Percentiles rank a stretch among this genome's conserved stretches.
Evolutionary conservation across 2,329 filamentous ascomycete genomes (phyloP).

Genomic region (Aspergillus pseudotamarii): DNA sequence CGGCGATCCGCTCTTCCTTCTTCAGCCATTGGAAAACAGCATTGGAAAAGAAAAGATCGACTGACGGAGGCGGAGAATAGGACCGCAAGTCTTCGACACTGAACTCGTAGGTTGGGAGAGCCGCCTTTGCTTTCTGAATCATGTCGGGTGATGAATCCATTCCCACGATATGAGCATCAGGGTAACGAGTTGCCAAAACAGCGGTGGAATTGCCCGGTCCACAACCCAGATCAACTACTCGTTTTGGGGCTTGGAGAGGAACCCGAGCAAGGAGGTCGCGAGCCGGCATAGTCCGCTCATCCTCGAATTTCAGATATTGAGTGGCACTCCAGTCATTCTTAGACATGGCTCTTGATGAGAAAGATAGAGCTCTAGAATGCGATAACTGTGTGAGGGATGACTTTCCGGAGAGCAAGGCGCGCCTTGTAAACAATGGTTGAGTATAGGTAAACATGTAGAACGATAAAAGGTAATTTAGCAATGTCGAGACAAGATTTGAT

Average conservation of each 20-base stretch:
- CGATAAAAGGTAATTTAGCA: not conserved
- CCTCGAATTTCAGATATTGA: slow-evolving; percentile 60
- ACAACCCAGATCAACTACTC: slow-evolving; percentile 62
- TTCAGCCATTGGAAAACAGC: slow-evolving; percentile 64
- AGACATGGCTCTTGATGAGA: slow-evolving; percentile 7
- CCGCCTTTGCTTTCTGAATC: slow-evolving; percentile 52
- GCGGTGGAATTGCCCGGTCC: slow-evolving; percentile 62
- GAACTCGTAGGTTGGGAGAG: slow-evolving; percentile 50
- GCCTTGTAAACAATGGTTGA: not conserved
- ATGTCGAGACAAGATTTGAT: not conserved
- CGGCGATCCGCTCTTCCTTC: slow-evolving; percentile 44
- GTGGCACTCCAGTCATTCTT: slow-evolving; percentile 53
- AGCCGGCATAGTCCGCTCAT: slow-evolving; percentile 57
- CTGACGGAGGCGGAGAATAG: slow-evolving; percentile 37
- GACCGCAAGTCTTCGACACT: slow-evolving; percentile 49
- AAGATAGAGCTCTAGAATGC: not conserved
- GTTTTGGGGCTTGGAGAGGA: slow-evolving; percentile 41
- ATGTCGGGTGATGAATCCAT: slow-evolving; percentile 61
- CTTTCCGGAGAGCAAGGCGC: not conserved
- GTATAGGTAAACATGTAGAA: not conserved
- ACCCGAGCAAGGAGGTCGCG: slow-evolving; percentile 57
- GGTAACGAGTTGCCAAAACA: slow-evolving; percentile 53
- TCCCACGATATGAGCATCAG: slow-evolving; percentile 51
- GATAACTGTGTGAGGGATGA: not conserved
- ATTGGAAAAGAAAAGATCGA: slow-evolving; percentile 58